These are phyloP conservation scores for Ustanciosporium gigantosporum DNA, from an alignment of 1,284 basidiomycete species.

Conservation along the genomic window DNA sequence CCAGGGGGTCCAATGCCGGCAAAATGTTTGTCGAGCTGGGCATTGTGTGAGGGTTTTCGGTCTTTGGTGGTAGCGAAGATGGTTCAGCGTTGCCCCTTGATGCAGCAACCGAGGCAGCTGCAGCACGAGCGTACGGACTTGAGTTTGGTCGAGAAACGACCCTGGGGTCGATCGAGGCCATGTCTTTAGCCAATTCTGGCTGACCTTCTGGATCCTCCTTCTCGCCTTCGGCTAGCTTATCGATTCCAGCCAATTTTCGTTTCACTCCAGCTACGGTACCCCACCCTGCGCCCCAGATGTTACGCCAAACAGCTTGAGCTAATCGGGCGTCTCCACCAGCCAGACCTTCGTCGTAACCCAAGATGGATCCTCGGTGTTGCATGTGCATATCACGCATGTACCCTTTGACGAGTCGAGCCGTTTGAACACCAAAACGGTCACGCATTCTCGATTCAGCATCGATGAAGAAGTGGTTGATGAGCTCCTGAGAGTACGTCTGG, in stretches of 20 bases:
- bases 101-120: conserved; percentile 20
- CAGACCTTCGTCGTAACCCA: conserved; percentile 81
- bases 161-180: conserved; percentile 32
- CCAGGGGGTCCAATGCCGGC: conserved; percentile 26
- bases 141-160: conserved; percentile 12
- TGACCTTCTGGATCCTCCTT: conserved; percentile 49
- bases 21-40: conserved; percentile 4
- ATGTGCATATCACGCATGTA: conserved; percentile 89
- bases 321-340: conserved; percentile 63
- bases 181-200: conserved; percentile 65
- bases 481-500: conserved; percentile 72
- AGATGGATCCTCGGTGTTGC: conserved; percentile 83
- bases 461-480: conserved; percentile 94
- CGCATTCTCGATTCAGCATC: conserved; percentile 91
- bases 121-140: conserved; percentile 27
- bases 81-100: conserved; percentile 8
- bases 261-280: conserved; percentile 63
- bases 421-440: conserved; percentile 72
- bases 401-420: conserved; percentile 75
- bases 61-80: conserved; percentile 12
- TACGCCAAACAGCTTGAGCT: conserved; percentile 87
- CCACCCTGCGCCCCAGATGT: conserved; percentile 71
- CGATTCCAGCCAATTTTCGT: conserved; percentile 48
- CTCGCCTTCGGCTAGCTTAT: conserved; percentile 39
- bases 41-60: conserved; percentile 20